Evolutionary conservation across 352 stramenopile genomes (phyloP), one percentile per base, ranked within the genome.

Genomic region (Hyaloperonospora brassicae): DNA sequence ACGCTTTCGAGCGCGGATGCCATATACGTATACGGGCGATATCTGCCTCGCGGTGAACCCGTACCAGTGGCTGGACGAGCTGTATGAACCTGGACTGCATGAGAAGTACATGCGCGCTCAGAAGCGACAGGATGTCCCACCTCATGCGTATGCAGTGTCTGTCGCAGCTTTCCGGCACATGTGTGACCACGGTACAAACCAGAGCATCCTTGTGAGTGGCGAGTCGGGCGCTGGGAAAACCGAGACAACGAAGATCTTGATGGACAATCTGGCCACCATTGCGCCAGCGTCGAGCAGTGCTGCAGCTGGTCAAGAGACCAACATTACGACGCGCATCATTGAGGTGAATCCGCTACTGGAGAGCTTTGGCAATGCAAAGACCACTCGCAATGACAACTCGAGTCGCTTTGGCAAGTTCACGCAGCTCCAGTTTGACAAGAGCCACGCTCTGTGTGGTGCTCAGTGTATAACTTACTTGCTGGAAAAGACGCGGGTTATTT

Each of bases 341-440:
- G 87, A 97, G 40, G 95, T 96, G 17, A 99, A 98, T 64, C 96
- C 97, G 23, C 76, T 99, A 43, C 83, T 99, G 8, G 97, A 99
- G 74, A 93, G 89, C 25, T 99, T 99, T 66, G 97, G 97, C 30
- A 99, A 99, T 68, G 95, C 95, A 27, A 95, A 96, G 57, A 98
- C 95, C 2, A 85, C 96, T 12, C 83, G 95, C 23, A 98, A 98
- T 69, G 90, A 98, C 76, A 98, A 98, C 68, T 97, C 86, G 6
- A 88, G 62, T 59, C 85, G 95, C 31, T 98, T 98, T 62, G 95
- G 95, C 46, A 98, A 98, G 68, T 98, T 97, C 61, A 98, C 97
- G 54, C 85, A 98, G 63, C 81, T 98, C 9, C 76, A 95, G 50
- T 98, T 98, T 55, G 76, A 89, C 52, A 62, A 59, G 36, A 65